Evolutionary conservation across 129 eudicot genomes (phyloP), one percentile per base, ranked within the genome.

Genomic region (Artemisia argyi): DNA sequence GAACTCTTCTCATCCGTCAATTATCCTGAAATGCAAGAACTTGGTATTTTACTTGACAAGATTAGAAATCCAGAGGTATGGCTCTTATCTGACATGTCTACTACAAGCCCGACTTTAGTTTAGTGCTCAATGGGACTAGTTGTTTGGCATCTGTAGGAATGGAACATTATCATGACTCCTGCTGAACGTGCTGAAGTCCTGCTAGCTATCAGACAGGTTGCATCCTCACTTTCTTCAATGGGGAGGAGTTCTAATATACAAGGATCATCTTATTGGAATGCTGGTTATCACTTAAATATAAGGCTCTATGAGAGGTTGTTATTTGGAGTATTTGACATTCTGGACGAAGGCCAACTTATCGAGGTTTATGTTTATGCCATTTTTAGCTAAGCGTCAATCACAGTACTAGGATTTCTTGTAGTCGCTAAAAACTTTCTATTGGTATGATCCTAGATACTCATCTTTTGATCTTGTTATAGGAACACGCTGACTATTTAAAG

Each of bases 241-340:
- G 78, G 83, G 30, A 84, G 83, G 63, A 78, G 65, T 54, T 87
- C 77, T 76, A 77, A 84, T 39, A 65, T 85, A 10, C 91, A 81
- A 82, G 91, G 82, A 80, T 83, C 91, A 73, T 85, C 85, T 78
- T 86, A 71, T 65, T 88, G 90, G 96, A 79, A 82, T 56, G 61
- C 86, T 80, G 84, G 93, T 68, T 88, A 94, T 82, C 97, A 86
- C 71, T 81, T 94, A 64, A 84, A 88, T 53, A 72, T 88, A 58
- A 85, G 97, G 59, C 91, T 94, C 52, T 94, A 94, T 73, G 97
- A 88, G 85, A 94, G 83, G 76, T 79, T 94, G 69, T 86, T 94
- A 26, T 86, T 78, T 71, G 85, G 93, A 49, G 76, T 94, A 58
- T 94, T 94, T 80, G 99, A 94, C 75, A 86, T 84, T 77, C 78